phyloP scores from a whole-genome alignment of 1,284 basidiomycete genomes.

The Agroathelia rolfsii region DNA sequence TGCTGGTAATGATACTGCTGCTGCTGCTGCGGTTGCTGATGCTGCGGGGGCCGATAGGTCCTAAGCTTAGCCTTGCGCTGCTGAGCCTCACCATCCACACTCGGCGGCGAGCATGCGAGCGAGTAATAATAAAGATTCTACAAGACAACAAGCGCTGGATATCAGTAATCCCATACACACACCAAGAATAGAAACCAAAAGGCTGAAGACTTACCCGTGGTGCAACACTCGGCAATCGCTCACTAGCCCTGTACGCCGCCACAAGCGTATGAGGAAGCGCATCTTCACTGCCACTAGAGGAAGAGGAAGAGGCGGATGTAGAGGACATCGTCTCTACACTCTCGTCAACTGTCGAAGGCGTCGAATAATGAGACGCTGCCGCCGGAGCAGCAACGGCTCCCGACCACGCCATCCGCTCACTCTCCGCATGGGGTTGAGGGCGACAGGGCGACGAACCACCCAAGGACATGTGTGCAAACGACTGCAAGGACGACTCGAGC shows the following conservation, averaged over 20 bases:
- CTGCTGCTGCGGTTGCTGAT: conserved; percentile 31
- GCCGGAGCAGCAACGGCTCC: too few species aligned
- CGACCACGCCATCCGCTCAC: too few species aligned
- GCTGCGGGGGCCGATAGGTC: conserved; percentile 32
- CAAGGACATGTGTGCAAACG: conserved; percentile 53
- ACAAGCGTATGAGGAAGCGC: conserved; percentile 47
- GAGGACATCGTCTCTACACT: conserved; percentile 8
- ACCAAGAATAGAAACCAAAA: conserved; percentile 7
- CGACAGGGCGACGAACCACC: conserved; percentile 31
- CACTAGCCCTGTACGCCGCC: conserved; percentile 49
- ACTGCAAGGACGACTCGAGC: conserved; percentile 48
- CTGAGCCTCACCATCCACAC: conserved; percentile 17
- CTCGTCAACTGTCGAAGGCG: conserved; percentile 12
- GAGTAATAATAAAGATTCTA: conserved; percentile 70
- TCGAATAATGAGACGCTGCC: too few species aligned
- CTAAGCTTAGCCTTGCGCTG: conserved; percentile 34
- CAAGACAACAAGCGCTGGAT: conserved; percentile 11
- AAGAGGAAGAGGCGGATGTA: conserved; percentile 7
- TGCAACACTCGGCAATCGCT: conserved; percentile 31
- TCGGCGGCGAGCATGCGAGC: conserved; percentile 58
- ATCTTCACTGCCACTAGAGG: conserved; percentile 16
- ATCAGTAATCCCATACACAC: too few species aligned
- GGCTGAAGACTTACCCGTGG: conserved; percentile 53
- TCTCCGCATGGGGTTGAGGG: conserved; percentile 17
- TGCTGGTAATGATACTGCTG: conserved; percentile 43